Base-by-base conservation (phyloP, 371 early-diverging fungal genomes). In the Blastocladiella emersonii region DNA sequence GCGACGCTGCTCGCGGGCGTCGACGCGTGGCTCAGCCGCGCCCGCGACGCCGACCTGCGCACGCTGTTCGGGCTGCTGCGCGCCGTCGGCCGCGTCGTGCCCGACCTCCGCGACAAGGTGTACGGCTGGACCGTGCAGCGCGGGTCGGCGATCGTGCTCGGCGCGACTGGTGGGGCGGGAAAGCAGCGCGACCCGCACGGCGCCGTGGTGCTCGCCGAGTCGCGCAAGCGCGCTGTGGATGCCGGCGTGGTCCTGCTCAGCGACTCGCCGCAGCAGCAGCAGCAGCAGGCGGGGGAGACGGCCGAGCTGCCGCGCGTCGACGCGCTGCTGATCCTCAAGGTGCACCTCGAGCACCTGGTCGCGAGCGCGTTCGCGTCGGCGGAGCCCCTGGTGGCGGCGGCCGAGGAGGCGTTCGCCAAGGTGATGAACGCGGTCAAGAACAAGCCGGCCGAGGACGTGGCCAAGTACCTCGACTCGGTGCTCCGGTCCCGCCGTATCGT, bases 361-460 rank as follows among this genome's bases (percentile, higher is more conserved):
- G 56, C 64, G 32, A 64, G 69, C 3, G 74, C 87, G 32, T 95
- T 94, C 70, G 66, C 73, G 15, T 71, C 68, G 51, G 80, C 83
- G 65, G 71, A 75, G 1, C 64, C 62, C 30, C 88, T 94, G 65
- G 66, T 71, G 3, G 73, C 89, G 23, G 74, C 88, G 0, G 62
- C 89, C 55, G 88, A 89, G 60, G 89, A 91, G 66, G 82, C 89
- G 34, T 94, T 96, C 71, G 93, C 91, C 64, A 69, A 71, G 2
- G 91, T 92, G 65, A 83, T 98, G 30, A 51, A 51, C 30, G 53
- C 30, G 32, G n/a, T n/a, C n/a, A 21, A n/a, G 64, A 93, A 93
- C 65, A 74, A 85, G 27, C 92, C 93, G 10, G 92, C 95, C 4
- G 93, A 94, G 73, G 67, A 91, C 45, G 77, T 96, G 70, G 70